Percentiles rank a stretch among this genome's conserved stretches.
Evolutionary conservation across 1,284 basidiomycete genomes (phyloP).

Genomic region (Cutaneotrichosporon arboriforme): DNA sequence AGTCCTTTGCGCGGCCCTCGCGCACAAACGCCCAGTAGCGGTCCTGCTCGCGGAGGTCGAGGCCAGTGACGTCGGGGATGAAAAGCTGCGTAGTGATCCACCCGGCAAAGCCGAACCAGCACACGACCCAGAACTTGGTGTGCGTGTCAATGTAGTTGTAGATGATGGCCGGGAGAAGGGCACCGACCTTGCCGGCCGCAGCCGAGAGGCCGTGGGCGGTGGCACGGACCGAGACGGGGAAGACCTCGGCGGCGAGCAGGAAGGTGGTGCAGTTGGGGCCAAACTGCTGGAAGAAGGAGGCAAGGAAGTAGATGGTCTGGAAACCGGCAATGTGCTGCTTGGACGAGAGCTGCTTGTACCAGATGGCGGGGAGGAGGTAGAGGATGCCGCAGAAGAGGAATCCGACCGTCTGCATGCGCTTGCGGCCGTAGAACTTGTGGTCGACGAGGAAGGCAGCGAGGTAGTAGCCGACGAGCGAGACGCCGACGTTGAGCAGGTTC

Average conservation of each 20-base stretch:
- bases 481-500: constrained; percentile 52
- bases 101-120: constrained; percentile 54
- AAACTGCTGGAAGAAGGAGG: constrained; percentile 54
- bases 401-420: constrained; percentile 53
- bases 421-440: constrained; percentile 52
- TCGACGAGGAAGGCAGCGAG: constrained; percentile 54
- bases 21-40: constrained; percentile 55
- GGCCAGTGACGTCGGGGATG: constrained; percentile 54
- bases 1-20: constrained; percentile 50
- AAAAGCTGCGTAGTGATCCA: constrained; percentile 51
- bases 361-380: constrained; percentile 46
- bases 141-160: constrained; percentile 46
- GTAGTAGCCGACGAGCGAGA: constrained; percentile 54
- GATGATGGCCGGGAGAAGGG: constrained; percentile 49
- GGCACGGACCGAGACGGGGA: constrained; percentile 52
- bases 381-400: constrained; percentile 51
- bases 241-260: constrained; percentile 51
- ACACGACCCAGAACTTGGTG: constrained; percentile 54
- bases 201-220: constrained; percentile 51
- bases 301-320: constrained; percentile 53
- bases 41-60: constrained; percentile 55
- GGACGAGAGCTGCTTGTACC: constrained; percentile 43
- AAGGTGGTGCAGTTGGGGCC: constrained; percentile 52
- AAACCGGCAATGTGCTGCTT: constrained; percentile 47
- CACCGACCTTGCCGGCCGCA: constrained; percentile 52